Evolutionary conservation across 371 early-diverging fungal species (phyloP).

Genomic region (Lichtheimia corymbifera): DNA sequence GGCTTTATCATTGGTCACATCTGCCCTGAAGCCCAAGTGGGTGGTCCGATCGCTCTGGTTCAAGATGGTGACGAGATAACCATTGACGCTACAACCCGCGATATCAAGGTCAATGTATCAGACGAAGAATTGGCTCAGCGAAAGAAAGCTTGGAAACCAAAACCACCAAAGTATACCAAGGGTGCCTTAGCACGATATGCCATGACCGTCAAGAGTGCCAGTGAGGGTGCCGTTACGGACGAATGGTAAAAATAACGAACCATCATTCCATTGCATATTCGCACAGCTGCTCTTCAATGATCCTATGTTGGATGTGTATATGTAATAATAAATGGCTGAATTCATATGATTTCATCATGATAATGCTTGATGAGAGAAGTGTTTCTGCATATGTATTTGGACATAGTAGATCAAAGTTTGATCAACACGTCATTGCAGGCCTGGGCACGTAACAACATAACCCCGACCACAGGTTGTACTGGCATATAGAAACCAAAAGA

Average conservation of each 20-base stretch:
- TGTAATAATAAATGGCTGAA: too few species aligned
- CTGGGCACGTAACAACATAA: too few species aligned
- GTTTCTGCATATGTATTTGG: too few species aligned
- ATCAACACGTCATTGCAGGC: too few species aligned
- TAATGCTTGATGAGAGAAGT: too few species aligned
- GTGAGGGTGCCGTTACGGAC: constrained; percentile 86
- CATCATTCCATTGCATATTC: neutral
- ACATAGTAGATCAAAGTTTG: too few species aligned
- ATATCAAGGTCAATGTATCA: constrained; percentile 68
- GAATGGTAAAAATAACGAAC: constrained; percentile 5
- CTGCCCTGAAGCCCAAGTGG: constrained; percentile 94
- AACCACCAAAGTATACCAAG: constrained; percentile 77
- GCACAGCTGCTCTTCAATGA: too few species aligned
- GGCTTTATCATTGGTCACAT: constrained; percentile 98
- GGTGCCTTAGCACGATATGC: constrained; percentile 90
- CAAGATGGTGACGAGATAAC: constrained; percentile 82
- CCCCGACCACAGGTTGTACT: too few species aligned
- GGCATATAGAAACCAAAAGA: too few species aligned
- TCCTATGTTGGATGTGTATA: too few species aligned
- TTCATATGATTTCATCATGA: too few species aligned
- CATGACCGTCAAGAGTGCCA: constrained; percentile 79
- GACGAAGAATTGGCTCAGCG: constrained; percentile 76
- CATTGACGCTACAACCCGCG: constrained; percentile 81
- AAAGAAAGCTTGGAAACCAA: constrained; percentile 71
- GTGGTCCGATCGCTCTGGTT: constrained; percentile 92